Conservation (phyloP, 805 yeast genomes). For the Saccharomycodes ludwigii region DNA sequence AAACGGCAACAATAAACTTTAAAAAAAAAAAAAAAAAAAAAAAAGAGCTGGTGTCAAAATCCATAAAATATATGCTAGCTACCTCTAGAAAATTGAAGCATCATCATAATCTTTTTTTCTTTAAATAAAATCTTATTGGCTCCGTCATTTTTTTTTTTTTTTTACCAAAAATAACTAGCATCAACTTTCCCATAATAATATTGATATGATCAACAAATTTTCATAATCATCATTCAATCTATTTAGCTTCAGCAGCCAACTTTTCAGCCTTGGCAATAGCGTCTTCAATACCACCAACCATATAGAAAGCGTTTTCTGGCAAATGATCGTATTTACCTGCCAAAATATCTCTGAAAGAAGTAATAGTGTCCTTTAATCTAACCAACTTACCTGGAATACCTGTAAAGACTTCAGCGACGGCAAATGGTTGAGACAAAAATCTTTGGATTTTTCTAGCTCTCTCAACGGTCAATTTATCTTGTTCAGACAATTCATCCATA, state of each 20-base stretch:
- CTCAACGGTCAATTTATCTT: constrained; percentile 98
- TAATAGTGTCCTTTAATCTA: constrained; percentile 87
- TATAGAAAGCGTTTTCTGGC: constrained; percentile 99
- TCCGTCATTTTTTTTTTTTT: too few relatives aligned
- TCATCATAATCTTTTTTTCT: too few relatives aligned
- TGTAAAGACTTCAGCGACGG: constrained; percentile 99
- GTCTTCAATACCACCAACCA: constrained; percentile 99
- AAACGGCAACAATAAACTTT: too few relatives aligned
- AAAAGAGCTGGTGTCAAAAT: too few relatives aligned
- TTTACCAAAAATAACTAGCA: too few relatives aligned
- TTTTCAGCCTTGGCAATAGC: constrained; percentile 98
- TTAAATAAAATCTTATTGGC: too few relatives aligned
- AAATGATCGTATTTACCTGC: constrained; percentile 98
- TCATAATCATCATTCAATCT: too few relatives aligned
- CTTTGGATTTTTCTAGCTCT: constrained; percentile 99
- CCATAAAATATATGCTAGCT: too few relatives aligned
- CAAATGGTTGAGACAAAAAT: constrained; percentile 99
- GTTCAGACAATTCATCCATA: constrained; percentile 99
- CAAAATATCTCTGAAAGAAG: constrained; percentile 92
- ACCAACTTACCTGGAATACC: constrained; percentile 98
- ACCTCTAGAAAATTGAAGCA: too few relatives aligned
- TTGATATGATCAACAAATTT: too few relatives aligned
- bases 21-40: too few relatives aligned
- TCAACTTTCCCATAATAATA: too few relatives aligned
- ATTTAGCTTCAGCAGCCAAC: constrained; percentile 86